These are phyloP conservation scores for Pseudonitzschia multiseries DNA, from an alignment of 108 stramenopile genomes.

Conservation along the genomic window DNA sequence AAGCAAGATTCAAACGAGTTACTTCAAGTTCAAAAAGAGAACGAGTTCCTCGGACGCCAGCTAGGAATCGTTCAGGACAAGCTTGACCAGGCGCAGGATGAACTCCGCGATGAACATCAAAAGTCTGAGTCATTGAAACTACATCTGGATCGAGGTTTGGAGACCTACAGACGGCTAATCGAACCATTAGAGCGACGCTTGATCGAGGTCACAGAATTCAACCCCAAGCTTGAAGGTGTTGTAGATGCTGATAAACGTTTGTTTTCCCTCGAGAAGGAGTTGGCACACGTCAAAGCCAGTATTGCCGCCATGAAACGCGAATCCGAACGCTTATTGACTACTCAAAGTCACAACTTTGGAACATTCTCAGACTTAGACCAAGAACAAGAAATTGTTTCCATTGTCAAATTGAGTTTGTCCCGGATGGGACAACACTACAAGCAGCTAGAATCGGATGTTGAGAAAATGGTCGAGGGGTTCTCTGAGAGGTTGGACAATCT, in stretches of 20 bases:
- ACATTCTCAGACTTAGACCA: not conserved
- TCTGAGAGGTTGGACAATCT: constrained; percentile 19
- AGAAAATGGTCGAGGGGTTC: constrained; percentile 17
- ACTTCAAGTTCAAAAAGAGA: constrained; percentile 21
- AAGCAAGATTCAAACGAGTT: constrained; percentile 12
- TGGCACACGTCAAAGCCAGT: constrained; percentile 4
- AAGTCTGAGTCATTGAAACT: constrained; percentile 8
- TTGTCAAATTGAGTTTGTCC: not conserved
- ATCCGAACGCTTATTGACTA: constrained; percentile 2
- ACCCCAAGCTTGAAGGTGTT: constrained; percentile 1
- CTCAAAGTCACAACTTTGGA: not conserved
- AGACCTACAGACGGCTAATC: not conserved
- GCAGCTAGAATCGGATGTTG: constrained; percentile 22
- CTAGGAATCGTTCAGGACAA: constrained; percentile 30
- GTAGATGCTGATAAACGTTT: constrained; percentile 9
- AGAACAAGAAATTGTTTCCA: not conserved
- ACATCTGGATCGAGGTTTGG: constrained; percentile 5
- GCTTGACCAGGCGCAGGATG: constrained; percentile 19
- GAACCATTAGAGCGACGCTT: constrained; percentile 1
- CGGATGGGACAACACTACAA: constrained; percentile 22
- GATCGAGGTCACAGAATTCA: not conserved
- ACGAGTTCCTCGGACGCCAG: constrained; percentile 28
- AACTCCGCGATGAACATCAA: constrained; percentile 17
- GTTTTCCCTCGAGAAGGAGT: constrained; percentile 9
- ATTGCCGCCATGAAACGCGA: constrained; percentile 8